Base-by-base conservation (phyloP, 2,329 filamentous ascomycete species). In the Metarhizium brunneum region DNA sequence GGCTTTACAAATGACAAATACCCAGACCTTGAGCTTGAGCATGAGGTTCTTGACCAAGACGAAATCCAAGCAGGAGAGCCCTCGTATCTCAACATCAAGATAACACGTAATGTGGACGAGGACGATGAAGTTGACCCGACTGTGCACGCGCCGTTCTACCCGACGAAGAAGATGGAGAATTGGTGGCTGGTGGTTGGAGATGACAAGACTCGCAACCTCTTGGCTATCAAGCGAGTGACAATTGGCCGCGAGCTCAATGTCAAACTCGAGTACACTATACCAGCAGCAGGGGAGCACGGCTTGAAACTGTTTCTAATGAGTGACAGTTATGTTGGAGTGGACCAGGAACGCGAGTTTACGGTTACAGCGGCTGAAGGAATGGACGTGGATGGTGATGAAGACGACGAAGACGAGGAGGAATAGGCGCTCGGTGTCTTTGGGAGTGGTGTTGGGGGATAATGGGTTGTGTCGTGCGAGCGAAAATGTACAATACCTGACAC, bases 171-270 rank as follows among this genome's bases (percentile, higher is more conserved):
- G 80, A 87, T 90, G 76, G 94, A 99, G 79, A 96, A 94, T 68
- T 99, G 92, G 92, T 99, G 94, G 94, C 76, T 99, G 55, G 90
- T 99, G 20, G 90, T 99, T 38, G 92, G 92, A 35, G 92, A 97
- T 64, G 91, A 96, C 74, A 87, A 84, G 69, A 90, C 87, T 45
- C 92, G 90, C 76, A 92, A 81, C 60, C 76, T 99, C 59, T 77
- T 97, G 56, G 92, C 90, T 2, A 96, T 97, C 76, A 99, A 97
- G 80, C 84, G 92, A 63, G 86, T 99, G 58, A 95, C 92, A 1
- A 87, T 99, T 60, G 87, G 85, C 45, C 82, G 82, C 63, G 85
- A 87, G 67, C 73, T 96, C 64, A 87, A 89, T 65, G 81, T 91
- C 56, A 85, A 84, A 66, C 76, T 99, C 60, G 92, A 97, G 73